Evolutionary conservation across 192 early-diverging fungal species (phyloP), one percentile per base, ranked within the genome.

Genomic region (Backusella tuberculispora): DNA sequence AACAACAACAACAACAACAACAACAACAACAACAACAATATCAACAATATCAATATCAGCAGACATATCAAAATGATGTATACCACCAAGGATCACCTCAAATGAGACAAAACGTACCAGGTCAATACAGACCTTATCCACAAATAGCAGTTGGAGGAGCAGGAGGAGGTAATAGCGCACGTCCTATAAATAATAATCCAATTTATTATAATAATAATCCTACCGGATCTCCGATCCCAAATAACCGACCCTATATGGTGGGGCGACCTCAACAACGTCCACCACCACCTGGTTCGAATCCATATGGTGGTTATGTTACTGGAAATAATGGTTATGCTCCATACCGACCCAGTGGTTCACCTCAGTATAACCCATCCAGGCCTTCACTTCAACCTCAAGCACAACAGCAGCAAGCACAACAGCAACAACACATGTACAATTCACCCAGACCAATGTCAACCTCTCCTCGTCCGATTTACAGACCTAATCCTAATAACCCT

Each of bases 111-210:
- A 69, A 29, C 26, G 17, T 24, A 47, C 43, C 21, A 7, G 3
- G 15, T 19, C 68, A 69, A 69, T 69, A 69, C 26, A 69, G 68
- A 47, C 68, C 68, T 34, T 69, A 69, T 47, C 14, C 17, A n/a
- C 40, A 53, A 19, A 53, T 34, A 34, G 29, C 29, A 34, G 29
- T 34, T 34, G 29, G 29, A 34, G 29, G 29, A 34, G 29, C 0
- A 43, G 42, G 42, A 10, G 42, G 8, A 60, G 21, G 10, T 13
- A 26, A 26, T 13, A 60, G n/a, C 53, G 53, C 44, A 6, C 42
- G 68, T 14, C 68, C 68, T 13, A 47, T 69, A 0, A 67, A 43
- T 42, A 69, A 69, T 47, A 69, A 69, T 69, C 43, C 68, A 69
- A 17, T 26, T 47, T 69, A 69, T 69, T 69, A 69, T 34, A 40